Percentiles rank a stretch among this genome's conserved stretches.
These are phyloP conservation scores for Rhodocollybia butyracea DNA, from an alignment of 768 basidiomycete genomes.

Conservation along the genomic window DNA sequence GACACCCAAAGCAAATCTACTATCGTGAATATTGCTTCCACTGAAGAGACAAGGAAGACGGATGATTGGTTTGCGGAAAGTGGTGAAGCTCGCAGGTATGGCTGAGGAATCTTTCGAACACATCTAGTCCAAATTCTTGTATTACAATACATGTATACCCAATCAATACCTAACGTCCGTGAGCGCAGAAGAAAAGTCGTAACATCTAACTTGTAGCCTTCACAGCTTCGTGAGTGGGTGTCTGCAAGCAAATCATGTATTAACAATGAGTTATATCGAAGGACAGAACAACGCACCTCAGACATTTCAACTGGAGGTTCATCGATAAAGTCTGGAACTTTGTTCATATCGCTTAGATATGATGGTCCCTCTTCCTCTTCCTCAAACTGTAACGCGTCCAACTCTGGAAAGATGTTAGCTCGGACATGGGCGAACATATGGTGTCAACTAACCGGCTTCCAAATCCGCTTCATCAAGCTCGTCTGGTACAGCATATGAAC, in stretches of 20 bases:
- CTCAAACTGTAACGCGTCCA: conserved; percentile 91
- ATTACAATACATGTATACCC: too few relatives aligned
- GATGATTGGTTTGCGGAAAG: conserved; percentile 82
- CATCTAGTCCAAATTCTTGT: background rate
- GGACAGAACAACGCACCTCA: conserved; percentile 53
- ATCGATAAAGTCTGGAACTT: conserved; percentile 90
- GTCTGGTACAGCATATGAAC: conserved; percentile 95
- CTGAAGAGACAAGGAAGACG: conserved; percentile 49
- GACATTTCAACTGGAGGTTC: conserved; percentile 70
- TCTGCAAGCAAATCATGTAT: conserved; percentile 24
- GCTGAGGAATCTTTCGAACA: conserved; percentile 34
- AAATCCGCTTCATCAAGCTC: conserved; percentile 97
- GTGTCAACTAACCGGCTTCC: conserved; percentile 68
- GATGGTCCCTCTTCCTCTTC: conserved; percentile 88
- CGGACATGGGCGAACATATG: background rate
- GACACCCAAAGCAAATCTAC: conserved; percentile 85
- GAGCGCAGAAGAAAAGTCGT: background rate
- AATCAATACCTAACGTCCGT: background rate
- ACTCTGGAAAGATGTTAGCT: conserved; percentile 49
- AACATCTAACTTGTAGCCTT: conserved; percentile 49
- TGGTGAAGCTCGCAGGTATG: conserved; percentile 55
- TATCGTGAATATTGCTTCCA: conserved; percentile 67
- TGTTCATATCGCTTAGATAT: conserved; percentile 84
- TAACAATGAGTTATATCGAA: background rate
- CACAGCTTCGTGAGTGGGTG: conserved; percentile 51